Evolutionary conservation across 2,329 filamentous ascomycete species (phyloP), one percentile per base, ranked within the genome.

Genomic region (Botrytis fabae): DNA sequence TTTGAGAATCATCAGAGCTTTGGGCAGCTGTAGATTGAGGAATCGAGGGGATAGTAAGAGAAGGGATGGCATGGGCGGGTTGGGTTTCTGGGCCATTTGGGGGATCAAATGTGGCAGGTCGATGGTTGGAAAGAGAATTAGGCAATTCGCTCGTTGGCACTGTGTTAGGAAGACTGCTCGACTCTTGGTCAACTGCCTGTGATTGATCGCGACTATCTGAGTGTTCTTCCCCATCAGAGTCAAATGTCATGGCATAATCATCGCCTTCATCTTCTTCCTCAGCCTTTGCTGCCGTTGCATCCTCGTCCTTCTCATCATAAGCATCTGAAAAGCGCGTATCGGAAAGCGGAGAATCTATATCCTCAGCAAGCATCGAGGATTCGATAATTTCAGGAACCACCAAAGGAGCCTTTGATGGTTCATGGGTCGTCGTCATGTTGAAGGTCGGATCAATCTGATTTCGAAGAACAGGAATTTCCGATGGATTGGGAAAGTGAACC

Each of bases 401-500:
- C 25, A 73, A 44, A 51, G 75, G 68, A 51, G 66, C 28, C 35
- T 66, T 69, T 12, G 73, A 40, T 66, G 76, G 73, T 72, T 74
- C 70, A 81, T 89, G 88, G 75, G 86, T 86, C 71, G 89, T 85
- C 72, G 89, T 89, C 81, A 91, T 89, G 83, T 91, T 90, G 85
- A 92, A 91, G 78, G 87, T 84, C 71, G 90, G 89, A 82, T 93
- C 90, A 87, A 89, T 93, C 83, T 92, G 90, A 80, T 91, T 90
- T 80, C 90, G 87, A 79, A 93, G 85, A 71, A 93, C 87, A 73
- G 91, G 90, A 74, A 93, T 92, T 77, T 89, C 91, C 77, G 89
- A 86, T 70, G 90, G 90, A 81, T 91, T 88, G 77, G 90, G 87
- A 77, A 90, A 85, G 82, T 92, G 89, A 78, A 92, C 82, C 77